phyloP scores from a whole-genome alignment of 208 protist genomes.

The Wallacemonas collosoma region DNA sequence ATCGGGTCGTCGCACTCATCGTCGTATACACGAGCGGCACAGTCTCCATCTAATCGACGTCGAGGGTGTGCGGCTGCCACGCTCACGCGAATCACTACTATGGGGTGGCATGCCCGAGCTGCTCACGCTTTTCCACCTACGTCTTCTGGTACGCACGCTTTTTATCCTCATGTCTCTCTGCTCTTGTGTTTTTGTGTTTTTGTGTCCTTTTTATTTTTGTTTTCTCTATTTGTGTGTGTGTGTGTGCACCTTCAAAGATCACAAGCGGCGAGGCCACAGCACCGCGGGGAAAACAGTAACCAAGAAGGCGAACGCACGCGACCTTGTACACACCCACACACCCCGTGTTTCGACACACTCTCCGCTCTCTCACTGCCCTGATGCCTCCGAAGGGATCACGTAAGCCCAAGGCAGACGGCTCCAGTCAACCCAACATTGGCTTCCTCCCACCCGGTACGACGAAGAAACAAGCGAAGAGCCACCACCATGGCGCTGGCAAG shows the following conservation, averaged over 20 bases:
- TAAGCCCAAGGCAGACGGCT: not conserved
- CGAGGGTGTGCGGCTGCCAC: too few relatives aligned
- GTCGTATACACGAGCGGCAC: too few relatives aligned
- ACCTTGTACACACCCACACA: not conserved
- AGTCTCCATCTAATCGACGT: too few relatives aligned
- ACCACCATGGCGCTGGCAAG: not conserved
- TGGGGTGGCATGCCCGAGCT: too few relatives aligned
- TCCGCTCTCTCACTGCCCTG: not conserved
- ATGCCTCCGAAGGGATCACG: slow-evolving; percentile 24
- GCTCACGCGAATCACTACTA: too few relatives aligned
- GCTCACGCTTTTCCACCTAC: too few relatives aligned
- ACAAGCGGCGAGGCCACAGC: too few relatives aligned
- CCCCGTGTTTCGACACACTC: not conserved
- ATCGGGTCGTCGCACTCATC: too few relatives aligned
- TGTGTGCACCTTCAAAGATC: not conserved
- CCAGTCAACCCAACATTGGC: slow-evolving; percentile 34
- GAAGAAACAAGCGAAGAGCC: slow-evolving; percentile 8
- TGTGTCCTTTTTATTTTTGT: slow-evolving; percentile 23
- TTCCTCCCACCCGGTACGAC: slow-evolving; percentile 51
- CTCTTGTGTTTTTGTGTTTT: not conserved
- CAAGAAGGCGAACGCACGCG: too few relatives aligned
- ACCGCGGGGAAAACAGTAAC: too few relatives aligned
- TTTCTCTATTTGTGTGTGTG: not conserved
- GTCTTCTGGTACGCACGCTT: too few relatives aligned
- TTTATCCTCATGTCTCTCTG: too few relatives aligned